Base-by-base conservation (phyloP, 2,329 filamentous ascomycete genomes). In the Ceratocystis eucalypticola region DNA sequence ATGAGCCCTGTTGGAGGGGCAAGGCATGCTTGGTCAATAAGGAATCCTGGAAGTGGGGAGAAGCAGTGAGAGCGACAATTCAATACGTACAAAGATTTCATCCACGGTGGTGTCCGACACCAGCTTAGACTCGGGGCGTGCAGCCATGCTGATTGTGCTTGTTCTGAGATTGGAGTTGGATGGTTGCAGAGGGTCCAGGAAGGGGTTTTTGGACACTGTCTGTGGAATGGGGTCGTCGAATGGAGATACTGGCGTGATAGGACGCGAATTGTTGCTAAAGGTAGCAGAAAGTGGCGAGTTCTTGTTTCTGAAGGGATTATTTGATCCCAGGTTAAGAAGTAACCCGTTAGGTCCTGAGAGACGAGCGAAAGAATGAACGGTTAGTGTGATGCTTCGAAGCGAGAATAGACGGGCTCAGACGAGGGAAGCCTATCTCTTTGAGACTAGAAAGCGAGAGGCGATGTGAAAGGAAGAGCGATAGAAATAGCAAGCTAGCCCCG, bases 221-320 rank as follows among this genome's bases (percentile, higher is more conserved):
- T 86, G 82, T 69, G 75, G 69, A 50, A 66, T 62, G 25, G 77
- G 79, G 75, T 85, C 82, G 75, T 84, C 83, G 73, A 85, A 84
- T 69, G 82, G 85, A 70, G 82, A 86, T 69, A 75, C 76, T 70
- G 77, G 78, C 74, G 76, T 72, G 71, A 67, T 45, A 28, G 66
- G 66, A 17, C 64, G 70, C 70, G 61, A 73, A 69, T 55, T 77
- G 70, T 69, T 73, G 73, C 69, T 69, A 72, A 75, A 65, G 76
- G 64, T 68, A 46, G 66, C 63, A 61, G 68, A 69, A 28, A 69
- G 74, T 63, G 83, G 86, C 69, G 87, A 89, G 46, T 80, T 79
- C 70, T 86, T 84, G 75, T 89, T 89, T 78, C 88, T 86, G 72
- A 84, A 92, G 69, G 88, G 88, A 74, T 92, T 92, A 81, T 91